Conservation (phyloP, 2,329 filamentous ascomycete genomes). For the Colletotrichum tropicale region DNA sequence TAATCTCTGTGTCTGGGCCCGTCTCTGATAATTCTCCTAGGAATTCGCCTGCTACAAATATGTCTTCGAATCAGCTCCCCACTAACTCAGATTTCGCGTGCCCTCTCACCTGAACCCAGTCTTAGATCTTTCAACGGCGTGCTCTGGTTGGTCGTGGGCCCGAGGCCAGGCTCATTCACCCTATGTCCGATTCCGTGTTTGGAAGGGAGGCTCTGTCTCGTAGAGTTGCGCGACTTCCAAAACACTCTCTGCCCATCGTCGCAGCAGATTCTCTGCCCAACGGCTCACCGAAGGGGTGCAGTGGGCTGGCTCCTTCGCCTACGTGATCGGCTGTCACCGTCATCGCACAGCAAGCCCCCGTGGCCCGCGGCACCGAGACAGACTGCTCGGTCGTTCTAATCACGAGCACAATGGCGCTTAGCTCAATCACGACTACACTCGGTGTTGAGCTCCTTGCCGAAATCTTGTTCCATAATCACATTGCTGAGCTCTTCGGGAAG, state of each 20-base stretch:
- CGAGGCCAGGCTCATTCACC: constrained; percentile 31
- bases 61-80: not conserved
- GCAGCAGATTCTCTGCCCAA: constrained; percentile 23
- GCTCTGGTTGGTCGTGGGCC: constrained; percentile 25
- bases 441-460: not conserved
- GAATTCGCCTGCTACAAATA: not conserved
- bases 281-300: constrained; percentile 32
- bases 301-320: not conserved
- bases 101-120: not conserved
- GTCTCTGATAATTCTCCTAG: not conserved
- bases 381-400: constrained; percentile 31
- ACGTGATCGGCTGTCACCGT: constrained; percentile 33
- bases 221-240: constrained; percentile 21
- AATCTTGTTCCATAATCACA: not conserved
- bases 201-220: constrained; percentile 20
- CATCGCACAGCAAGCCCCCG: constrained; percentile 31
- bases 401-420: constrained; percentile 24
- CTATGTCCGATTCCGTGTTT: constrained; percentile 25
- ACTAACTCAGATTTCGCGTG: not conserved
- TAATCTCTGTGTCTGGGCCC: not conserved
- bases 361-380: constrained; percentile 37
- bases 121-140: constrained; percentile 22
- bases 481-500: not conserved
- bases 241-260: constrained; percentile 4
- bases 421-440: constrained; percentile 29